These are phyloP conservation scores for Stachybotrys chlorohalonatus DNA, from an alignment of 2,329 filamentous ascomycete species.

Conservation along the genomic window DNA sequence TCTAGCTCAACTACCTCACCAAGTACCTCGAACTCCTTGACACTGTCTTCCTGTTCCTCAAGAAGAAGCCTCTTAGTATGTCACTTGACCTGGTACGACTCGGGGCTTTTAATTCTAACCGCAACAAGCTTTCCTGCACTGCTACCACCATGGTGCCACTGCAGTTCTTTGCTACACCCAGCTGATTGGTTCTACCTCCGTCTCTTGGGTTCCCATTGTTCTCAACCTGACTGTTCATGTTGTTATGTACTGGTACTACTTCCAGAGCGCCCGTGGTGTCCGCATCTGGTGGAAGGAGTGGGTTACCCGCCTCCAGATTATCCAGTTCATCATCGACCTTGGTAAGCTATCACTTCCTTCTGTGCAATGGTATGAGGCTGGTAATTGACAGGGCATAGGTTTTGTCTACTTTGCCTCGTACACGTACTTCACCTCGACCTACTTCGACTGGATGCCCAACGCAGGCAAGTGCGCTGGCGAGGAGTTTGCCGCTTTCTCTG, in stretches of 20 bases:
- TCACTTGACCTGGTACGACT: neutral
- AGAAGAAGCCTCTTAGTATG: conserved; percentile 89
- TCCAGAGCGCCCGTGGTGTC: conserved; percentile 93
- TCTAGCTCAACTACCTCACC: conserved; percentile 79
- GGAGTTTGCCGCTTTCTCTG: conserved; percentile 90
- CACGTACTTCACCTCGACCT: conserved; percentile 91
- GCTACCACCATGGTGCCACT: conserved; percentile 96
- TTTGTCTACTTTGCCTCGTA: conserved; percentile 99
- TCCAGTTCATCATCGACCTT: conserved; percentile 94
- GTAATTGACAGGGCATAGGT: conserved; percentile 38
- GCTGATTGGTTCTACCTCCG: conserved; percentile 82
- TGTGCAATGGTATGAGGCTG: too few relatives aligned
- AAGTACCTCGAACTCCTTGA: conserved; percentile 95
- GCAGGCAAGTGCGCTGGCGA: conserved; percentile 83
- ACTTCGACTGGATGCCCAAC: conserved; percentile 80
- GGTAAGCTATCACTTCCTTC: conserved; percentile 44
- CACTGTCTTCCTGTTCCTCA: conserved; percentile 93
- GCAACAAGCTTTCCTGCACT: conserved; percentile 80
- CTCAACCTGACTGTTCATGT: conserved; percentile 93
- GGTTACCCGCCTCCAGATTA: conserved; percentile 95
- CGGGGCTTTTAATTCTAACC: conserved; percentile 18
- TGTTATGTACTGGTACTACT: conserved; percentile 99
- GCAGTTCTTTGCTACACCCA: conserved; percentile 97
- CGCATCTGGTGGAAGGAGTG: conserved; percentile 99
- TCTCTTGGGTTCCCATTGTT: conserved; percentile 90